Base-by-base conservation (phyloP, 2,329 filamentous ascomycete genomes). In the Pestalotiopsis fici region DNA sequence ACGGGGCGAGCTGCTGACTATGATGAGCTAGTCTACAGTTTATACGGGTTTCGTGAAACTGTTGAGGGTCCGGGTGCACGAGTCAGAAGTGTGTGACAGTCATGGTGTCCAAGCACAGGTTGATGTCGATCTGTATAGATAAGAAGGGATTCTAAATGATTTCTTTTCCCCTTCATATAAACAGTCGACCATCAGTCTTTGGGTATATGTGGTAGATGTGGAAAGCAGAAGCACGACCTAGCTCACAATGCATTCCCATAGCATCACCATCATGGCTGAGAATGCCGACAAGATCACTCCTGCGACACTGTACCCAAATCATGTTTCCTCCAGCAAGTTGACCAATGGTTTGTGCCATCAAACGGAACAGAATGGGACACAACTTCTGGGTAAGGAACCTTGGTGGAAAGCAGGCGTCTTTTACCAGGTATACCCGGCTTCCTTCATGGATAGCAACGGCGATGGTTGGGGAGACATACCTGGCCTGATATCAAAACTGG, bases 401-500 rank as follows among this genome's bases (percentile, higher is more conserved):
- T 84, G 81, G 80, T 85, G 83, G 83, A 85, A 84, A 69, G 79
- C 81, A 27, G 81, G 81, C 0, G 78, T 78, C 9, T 81, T 84
- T 63, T 85, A 83, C 62, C 84, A 88, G 74, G 82, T 89, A 63
- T 89, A 89, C 68, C 87, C 87, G 2, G 85, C 87, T 13, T 86
- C 83, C 68, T 90, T 89, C 80, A 82, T 84, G 59, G 87, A 88
- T 72, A 85, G 85, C 31, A 84, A 87, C 50, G 80, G 81, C n/a
- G 87, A 88, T 57, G 90, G 90, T 50, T 86, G 88, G 80, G 90
- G 90, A 2, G 89, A 92, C 72, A 84, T 92, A 39, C 85, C 84
- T 1, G 90, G 90, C 13, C 87, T 92, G 64, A 87, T 89, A 13
- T 87, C 87, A 11, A 85, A 90, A 74, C 78, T 92, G 1, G 88